Evolutionary conservation across 1,284 basidiomycete genomes (phyloP), one percentile per base, ranked within the genome.

Genomic region (Vanrija humicola): DNA sequence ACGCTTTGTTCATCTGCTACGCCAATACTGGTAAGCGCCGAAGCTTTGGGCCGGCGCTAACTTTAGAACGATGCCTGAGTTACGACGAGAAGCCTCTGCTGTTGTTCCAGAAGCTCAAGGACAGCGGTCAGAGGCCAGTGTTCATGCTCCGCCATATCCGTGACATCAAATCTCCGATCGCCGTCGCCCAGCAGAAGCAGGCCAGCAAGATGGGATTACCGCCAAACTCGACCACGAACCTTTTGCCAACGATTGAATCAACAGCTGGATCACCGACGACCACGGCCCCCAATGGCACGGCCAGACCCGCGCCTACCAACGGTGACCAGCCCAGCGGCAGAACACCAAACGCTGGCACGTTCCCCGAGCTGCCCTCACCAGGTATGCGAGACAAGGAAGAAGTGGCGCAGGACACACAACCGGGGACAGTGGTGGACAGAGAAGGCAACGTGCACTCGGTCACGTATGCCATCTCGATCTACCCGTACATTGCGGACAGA

Each of bases 1-100:
- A 98, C 79, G 96, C 95, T 23, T 88, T 99, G 84, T 98, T 99
- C 77, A 98, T 98, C 63, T 98, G 94, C 69, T 97, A 94, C 74
- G 94, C 91, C 15, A 86, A 88, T 58, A 83, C 90, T 48, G 89
- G 91, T 90, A 69, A 66, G 82, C 76, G 23, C 3, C 16, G 15
- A 5, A 15, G 46, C 12, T 26, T 7, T 21, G 23, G 23, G 16
- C 7, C 6, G 16, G 9, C 38, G 23, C 53, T 55, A n/a, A 55
- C 42, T 9, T 2, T 85, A 78, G 96, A 99, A 73, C 86, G 96
- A 29, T 99, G 96, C 78, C 78, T 99, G 55, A 90, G 89, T 68
- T 98, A 96, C 68, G 96, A 99, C 68, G 96, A 99, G 77, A 98
- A 98, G 73, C 96, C 96, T 0, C 79, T 99, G 45, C 81, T 98